phyloP scores from a whole-genome alignment of 805 yeast species.

The Naumovozyma castellii region DNA sequence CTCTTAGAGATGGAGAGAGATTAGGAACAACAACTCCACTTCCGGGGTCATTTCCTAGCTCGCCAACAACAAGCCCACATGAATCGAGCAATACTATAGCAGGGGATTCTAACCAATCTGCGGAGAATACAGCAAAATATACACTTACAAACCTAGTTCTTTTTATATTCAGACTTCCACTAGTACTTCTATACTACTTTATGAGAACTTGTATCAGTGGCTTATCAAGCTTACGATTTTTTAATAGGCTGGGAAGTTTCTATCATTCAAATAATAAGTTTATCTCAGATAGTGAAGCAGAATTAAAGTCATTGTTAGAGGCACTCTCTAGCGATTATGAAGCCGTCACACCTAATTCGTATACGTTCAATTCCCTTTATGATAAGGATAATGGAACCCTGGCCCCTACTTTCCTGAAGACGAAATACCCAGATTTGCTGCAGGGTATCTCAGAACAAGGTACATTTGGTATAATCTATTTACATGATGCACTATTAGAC shows the following conservation, averaged over 20 bases:
- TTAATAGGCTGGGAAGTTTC: slow-evolving; percentile 15
- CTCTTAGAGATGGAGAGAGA: not conserved
- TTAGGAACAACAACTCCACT: not conserved
- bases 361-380: slow-evolving; percentile 24
- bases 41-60: slow-evolving; percentile 6
- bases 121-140: not conserved
- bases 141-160: not conserved
- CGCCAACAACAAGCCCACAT: not conserved
- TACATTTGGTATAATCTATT: slow-evolving; percentile 61
- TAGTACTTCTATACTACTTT: slow-evolving; percentile 3
- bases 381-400: slow-evolving; percentile 15
- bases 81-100: not conserved
- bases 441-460: slow-evolving; percentile 59
- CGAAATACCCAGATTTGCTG: slow-evolving; percentile 75
- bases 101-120: not conserved
- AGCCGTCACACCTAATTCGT: slow-evolving; percentile 1
- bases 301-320: slow-evolving; percentile 11
- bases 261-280: slow-evolving; percentile 15
- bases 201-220: slow-evolving; percentile 1
- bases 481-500: slow-evolving; percentile 67
- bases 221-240: slow-evolving; percentile 12
- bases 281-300: slow-evolving; percentile 8
- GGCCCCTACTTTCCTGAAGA: slow-evolving; percentile 34
- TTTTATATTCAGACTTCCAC: slow-evolving; percentile 5
- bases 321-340: slow-evolving; percentile 9